phyloP scores from a whole-genome alignment of 2,329 filamentous ascomycete genomes.

The Apiospora aurea region DNA sequence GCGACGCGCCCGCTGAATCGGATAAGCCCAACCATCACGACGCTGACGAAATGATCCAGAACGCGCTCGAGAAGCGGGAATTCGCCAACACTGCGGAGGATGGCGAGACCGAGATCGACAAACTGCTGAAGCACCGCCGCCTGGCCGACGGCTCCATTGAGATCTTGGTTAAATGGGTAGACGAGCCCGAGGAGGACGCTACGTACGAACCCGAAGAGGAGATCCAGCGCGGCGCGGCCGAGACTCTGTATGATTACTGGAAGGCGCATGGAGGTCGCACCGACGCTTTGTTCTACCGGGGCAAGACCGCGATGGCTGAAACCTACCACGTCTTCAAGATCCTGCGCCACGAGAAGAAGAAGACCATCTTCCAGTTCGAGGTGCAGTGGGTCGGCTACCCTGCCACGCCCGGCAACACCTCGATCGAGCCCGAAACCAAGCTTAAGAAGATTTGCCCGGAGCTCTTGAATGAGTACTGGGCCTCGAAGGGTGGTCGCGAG shows the following conservation, averaged over 20 bases:
- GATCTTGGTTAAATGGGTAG: constrained; percentile 42
- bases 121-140: constrained; percentile 39
- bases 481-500: constrained; percentile 38
- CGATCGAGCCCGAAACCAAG: constrained; percentile 41
- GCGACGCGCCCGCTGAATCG: not conserved
- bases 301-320: constrained; percentile 36
- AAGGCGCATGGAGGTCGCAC: constrained; percentile 40
- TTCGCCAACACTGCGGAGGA: constrained; percentile 31
- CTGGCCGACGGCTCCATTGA: constrained; percentile 36
- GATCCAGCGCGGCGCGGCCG: constrained; percentile 44
- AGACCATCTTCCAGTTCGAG: constrained; percentile 39
- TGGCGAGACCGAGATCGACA: constrained; percentile 34
- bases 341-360: constrained; percentile 38
- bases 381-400: constrained; percentile 45
- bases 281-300: constrained; percentile 38
- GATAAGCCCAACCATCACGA: constrained; percentile 24
- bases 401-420: constrained; percentile 37
- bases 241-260: constrained; percentile 45
- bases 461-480: constrained; percentile 40
- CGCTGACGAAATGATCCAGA: constrained; percentile 22
- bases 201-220: constrained; percentile 45
- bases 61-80: constrained; percentile 30
- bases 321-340: constrained; percentile 41
- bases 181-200: constrained; percentile 36
- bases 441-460: constrained; percentile 37